Base-by-base conservation (phyloP, 495 filamentous ascomycete species). In the Penicillium lagena region DNA sequence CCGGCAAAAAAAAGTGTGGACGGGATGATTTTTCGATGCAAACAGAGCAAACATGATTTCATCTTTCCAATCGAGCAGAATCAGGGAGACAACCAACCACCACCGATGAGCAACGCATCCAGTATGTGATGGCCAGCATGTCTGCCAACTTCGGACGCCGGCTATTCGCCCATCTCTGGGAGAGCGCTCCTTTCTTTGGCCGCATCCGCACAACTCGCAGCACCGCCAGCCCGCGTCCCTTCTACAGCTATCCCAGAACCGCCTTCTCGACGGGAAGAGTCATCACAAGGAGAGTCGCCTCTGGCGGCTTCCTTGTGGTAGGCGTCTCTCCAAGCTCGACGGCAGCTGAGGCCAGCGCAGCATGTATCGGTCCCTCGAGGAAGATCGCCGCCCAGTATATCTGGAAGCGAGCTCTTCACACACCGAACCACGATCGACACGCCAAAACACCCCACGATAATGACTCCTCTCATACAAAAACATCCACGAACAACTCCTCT, bases 81-180 rank as follows among this genome's bases (percentile, higher is more conserved):
- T 22, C 22, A 22, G 22, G 22, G 22, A 22, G 2, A 22, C 22
- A 3, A 22, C 4, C 4, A 22, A 22, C 22, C 22, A 22, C 22
- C 22, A 22, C 22, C 22, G 22, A 22, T 6, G 4, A 22, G 22
- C 22, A 22, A 22, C 22, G 2, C 81, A 7, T 64, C 47, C 66
- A 73, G 56, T 47, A 73, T 71, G 70, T 73, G 50, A 73, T 58
- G 55, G 52, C 40, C 58, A 72, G 55, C 37, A 77, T 81, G 78
- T 73, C 70, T 67, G 63, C 68, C 53, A 73, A 74, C 67, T 60
- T 79, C 54, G 68, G 67, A 67, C 63, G 68, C 42, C 71, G 67
- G 63, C 62, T 77, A 47, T 71, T 72, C 55, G 65, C 62, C 61
- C 62, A 64, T 48, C 49, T 77, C 38, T 68, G 73, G 66, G 65